Evolutionary conservation across 192 early-diverging fungal genomes (phyloP), one percentile per base, ranked within the genome.

Genomic region (Backusella morwellensis): DNA sequence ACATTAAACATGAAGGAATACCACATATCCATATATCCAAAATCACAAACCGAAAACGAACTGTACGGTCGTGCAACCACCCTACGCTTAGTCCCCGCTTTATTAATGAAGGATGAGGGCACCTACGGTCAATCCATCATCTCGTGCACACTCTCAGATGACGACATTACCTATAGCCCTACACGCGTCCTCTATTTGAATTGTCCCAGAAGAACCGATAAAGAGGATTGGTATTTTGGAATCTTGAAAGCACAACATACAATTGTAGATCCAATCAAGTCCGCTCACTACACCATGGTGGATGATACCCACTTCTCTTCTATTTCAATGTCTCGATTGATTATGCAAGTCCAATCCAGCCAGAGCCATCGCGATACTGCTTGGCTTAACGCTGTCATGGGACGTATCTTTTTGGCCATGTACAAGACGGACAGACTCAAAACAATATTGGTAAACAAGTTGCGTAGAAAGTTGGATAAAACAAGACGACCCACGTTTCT

Each of bases 161-260:
- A 41, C 35, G 85, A 21, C 75, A 82, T 54, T 72, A 83, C 41
- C 79, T 26, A 12, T 63, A 34, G 6, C 84, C 88, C 80, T 34
- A 83, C 23, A 90, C 95, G 66, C 91, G 80, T 80, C 0, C 34
- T 70, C 35, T 93, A 91, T 73, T 78, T 94, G 11, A 92, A 89
- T 75, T 90, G 86, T 32, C 85, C 89, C 76, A 74, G 81, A 14
- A 86, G 86, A 11, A 83, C 83, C 2, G 93, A 96, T 75, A 98
- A 98, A 83, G 97, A 98, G 80, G 94, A 95, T 78, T 98, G 97
- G 97, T 95, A 92, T 70, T 88, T 94, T 87, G 40, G 93, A 90
- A 78, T 85, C 94, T 8, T 91, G 86, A n/a, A 82, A 82, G 17
- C 89, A 12, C 81, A 95, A 80, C 78, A 89, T 6, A 14, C 6